These are phyloP conservation scores for Diaporthe sp. DNA, from an alignment of 2,329 filamentous ascomycete genomes.

Conservation along the genomic window DNA sequence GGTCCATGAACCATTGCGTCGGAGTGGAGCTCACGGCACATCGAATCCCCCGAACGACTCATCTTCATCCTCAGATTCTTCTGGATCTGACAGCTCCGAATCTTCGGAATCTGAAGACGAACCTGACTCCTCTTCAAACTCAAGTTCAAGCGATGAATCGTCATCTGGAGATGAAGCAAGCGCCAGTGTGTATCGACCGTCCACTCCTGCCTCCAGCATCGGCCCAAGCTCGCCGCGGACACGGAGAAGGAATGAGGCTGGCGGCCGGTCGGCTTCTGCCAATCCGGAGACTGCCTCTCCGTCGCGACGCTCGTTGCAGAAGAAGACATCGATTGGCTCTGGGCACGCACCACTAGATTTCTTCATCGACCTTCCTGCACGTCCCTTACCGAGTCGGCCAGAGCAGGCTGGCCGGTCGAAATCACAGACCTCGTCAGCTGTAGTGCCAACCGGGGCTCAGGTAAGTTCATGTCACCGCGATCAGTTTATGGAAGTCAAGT, in stretches of 20 bases:
- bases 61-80: constrained; percentile 3
- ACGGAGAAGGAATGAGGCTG: not conserved
- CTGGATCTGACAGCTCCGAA: not conserved
- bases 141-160: not conserved
- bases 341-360: constrained; percentile 14
- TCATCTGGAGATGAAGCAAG: constrained; percentile 26
- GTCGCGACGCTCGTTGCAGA: not conserved
- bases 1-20: not conserved
- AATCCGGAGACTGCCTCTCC: not conserved
- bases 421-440: not conserved
- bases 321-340: too few species aligned
- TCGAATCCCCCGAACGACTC: not conserved
- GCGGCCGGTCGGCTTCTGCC: not conserved
- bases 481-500: not conserved
- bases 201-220: constrained; percentile 20
- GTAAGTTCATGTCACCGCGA: not conserved
- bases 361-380: constrained; percentile 17
- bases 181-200: not conserved
- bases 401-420: not conserved
- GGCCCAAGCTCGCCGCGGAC: not conserved
- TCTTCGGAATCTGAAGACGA: constrained; percentile 6
- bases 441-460: not conserved
- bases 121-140: not conserved
- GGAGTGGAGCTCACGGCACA: not conserved
- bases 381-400: not conserved